Conservation (phyloP, 106 monocot species). For the Allium sativum region DNA sequence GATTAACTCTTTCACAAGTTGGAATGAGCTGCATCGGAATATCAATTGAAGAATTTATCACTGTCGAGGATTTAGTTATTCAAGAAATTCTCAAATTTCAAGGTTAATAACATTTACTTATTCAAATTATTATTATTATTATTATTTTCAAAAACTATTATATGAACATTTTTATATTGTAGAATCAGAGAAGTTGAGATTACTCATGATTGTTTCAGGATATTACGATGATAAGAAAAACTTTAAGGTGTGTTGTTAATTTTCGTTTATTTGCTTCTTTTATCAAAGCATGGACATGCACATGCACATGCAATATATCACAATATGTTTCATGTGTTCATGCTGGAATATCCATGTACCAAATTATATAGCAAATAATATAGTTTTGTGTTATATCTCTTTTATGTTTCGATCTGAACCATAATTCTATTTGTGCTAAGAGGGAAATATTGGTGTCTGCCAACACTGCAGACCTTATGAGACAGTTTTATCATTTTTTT, state of each 20-base stretch:
- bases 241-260: conserved; percentile 15
- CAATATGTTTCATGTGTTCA: too few species aligned
- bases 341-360: too few species aligned
- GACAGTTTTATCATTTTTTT: conserved; percentile 12
- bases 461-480: conserved; percentile 20
- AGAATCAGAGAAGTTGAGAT: conserved; percentile 21
- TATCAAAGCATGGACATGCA: neutral
- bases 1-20: conserved; percentile 13
- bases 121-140: too few species aligned
- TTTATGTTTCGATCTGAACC: too few species aligned
- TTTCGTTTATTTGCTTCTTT: neutral
- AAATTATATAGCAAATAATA: too few species aligned
- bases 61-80: conserved; percentile 16
- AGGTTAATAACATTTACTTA: neutral
- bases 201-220: conserved; percentile 27
- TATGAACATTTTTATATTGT: neutral
- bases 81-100: conserved; percentile 13
- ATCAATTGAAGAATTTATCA: conserved; percentile 25
- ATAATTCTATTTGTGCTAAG: conserved; percentile 4
- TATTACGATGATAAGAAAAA: conserved; percentile 23
- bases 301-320: too few species aligned
- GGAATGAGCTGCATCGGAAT: conserved; percentile 26
- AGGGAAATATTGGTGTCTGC: conserved; percentile 30
- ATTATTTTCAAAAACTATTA: too few species aligned
- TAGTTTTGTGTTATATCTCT: too few species aligned